phyloP scores from a whole-genome alignment of 129 eudicot genomes.

The Helianthus tuberosus region DNA sequence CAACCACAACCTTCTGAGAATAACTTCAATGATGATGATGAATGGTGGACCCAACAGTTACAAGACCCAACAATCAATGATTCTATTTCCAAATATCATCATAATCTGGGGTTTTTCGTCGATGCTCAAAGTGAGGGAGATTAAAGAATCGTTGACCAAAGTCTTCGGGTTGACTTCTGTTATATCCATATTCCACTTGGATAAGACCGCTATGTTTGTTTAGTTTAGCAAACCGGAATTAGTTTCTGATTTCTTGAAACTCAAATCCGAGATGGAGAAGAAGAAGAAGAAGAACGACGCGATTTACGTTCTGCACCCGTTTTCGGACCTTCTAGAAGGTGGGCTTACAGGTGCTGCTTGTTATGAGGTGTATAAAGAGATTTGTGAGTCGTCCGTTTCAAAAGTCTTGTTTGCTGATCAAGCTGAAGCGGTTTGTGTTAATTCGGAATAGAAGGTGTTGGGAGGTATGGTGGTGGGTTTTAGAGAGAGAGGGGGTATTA shows the following conservation, averaged over 20 bases:
- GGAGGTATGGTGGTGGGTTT: no score
- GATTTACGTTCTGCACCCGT: constrained; percentile 75
- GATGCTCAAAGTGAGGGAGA: constrained; percentile 59
- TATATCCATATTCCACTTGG: constrained; percentile 62
- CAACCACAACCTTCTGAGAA: no score
- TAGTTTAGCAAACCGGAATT: constrained; percentile 60
- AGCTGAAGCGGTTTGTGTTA: constrained; percentile 59
- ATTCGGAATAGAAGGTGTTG: constrained; percentile 29
- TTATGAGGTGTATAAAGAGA: constrained; percentile 74
- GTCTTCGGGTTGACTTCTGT: constrained; percentile 67
- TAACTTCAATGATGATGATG: no score
- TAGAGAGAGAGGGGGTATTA: no score
- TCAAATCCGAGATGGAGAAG: constrained; percentile 55
- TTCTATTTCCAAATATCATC: constrained; percentile 52
- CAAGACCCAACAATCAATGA: constrained; percentile 32
- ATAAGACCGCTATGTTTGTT: constrained; percentile 75
- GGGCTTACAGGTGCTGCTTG: constrained; percentile 55
- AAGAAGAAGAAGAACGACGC: constrained; percentile 50
- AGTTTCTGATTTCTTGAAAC: constrained; percentile 58
- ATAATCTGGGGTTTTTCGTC: constrained; percentile 78
- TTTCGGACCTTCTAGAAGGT: constrained; percentile 72
- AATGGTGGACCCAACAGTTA: constrained; percentile 7
- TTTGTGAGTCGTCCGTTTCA: constrained; percentile 72
- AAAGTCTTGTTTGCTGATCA: constrained; percentile 75
- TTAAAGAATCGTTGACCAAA: constrained; percentile 58